phyloP scores from a whole-genome alignment of 2,329 filamentous ascomycete genomes.

The Colletotrichum limetticola region DNA sequence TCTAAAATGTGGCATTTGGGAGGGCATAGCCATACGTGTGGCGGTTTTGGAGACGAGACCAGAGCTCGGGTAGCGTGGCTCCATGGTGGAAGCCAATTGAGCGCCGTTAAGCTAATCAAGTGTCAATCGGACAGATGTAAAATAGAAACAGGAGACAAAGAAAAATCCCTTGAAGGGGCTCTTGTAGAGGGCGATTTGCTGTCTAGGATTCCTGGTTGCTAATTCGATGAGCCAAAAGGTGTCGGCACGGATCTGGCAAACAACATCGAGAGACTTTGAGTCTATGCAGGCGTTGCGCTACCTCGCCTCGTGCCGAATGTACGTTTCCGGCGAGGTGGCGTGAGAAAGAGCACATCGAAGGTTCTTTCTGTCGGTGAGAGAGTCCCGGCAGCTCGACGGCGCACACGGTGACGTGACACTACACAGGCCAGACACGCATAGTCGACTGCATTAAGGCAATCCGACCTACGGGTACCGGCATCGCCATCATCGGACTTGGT shows the following conservation, averaged over 20 bases:
- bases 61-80: neutral
- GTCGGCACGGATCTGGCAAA: neutral
- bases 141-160: neutral
- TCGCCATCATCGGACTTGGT: conserved; percentile 1
- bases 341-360: neutral
- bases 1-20: neutral
- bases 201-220: neutral
- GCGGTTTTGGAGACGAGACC: neutral
- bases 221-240: neutral
- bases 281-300: neutral
- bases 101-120: neutral
- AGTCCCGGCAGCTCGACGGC: neutral
- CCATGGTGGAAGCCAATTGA: neutral
- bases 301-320: neutral
- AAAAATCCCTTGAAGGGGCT: neutral
- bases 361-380: neutral
- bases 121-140: neutral
- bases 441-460: neutral
- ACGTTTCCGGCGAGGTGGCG: conserved; percentile 1
- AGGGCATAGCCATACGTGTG: conserved; percentile 9
- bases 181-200: neutral
- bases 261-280: neutral
- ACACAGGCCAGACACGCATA: neutral
- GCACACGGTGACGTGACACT: neutral
- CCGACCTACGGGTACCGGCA: neutral